phyloP scores from a whole-genome alignment of 257 asterid genomes.

The Ilex aquifolium region DNA sequence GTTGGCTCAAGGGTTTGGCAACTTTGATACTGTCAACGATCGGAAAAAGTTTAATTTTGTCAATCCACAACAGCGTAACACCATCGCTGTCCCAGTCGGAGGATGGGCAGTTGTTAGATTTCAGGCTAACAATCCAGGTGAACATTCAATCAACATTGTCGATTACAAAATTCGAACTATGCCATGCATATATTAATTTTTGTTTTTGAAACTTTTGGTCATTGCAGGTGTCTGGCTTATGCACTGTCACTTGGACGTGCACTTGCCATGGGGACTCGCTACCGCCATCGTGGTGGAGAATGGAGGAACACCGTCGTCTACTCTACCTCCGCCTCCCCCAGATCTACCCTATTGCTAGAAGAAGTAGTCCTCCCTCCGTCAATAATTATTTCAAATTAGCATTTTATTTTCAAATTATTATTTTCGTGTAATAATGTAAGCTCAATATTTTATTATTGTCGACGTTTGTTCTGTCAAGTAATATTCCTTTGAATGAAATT shows the following conservation, averaged over 20 bases:
- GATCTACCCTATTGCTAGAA: constrained; percentile 60
- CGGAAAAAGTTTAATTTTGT: neutral
- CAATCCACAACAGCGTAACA: neutral
- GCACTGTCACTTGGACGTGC: constrained; percentile 81
- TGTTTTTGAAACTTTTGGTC: neutral
- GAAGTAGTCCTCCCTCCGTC: neutral
- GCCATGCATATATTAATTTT: neutral
- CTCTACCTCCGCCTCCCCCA: constrained; percentile 65
- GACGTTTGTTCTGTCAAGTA: too few species aligned
- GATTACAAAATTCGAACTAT: too few species aligned
- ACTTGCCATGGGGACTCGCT: constrained; percentile 72
- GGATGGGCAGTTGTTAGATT: constrained; percentile 2
- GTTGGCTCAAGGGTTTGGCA: constrained; percentile 20
- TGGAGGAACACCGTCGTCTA: constrained; percentile 53
- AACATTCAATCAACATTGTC: too few species aligned
- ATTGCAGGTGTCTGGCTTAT: constrained; percentile 61
- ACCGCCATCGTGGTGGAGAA: constrained; percentile 58
- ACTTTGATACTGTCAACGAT: neutral
- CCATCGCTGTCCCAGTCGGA: neutral
- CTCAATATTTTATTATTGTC: too few species aligned
- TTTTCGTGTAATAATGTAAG: too few species aligned
- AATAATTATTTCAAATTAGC: too few species aligned
- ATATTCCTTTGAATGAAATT: too few species aligned
- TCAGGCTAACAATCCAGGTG: constrained; percentile 6
- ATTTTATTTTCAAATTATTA: too few species aligned